Evolutionary conservation across 2,329 filamentous ascomycete genomes (phyloP).

Genomic region (Phyllosticta capitalensis): DNA sequence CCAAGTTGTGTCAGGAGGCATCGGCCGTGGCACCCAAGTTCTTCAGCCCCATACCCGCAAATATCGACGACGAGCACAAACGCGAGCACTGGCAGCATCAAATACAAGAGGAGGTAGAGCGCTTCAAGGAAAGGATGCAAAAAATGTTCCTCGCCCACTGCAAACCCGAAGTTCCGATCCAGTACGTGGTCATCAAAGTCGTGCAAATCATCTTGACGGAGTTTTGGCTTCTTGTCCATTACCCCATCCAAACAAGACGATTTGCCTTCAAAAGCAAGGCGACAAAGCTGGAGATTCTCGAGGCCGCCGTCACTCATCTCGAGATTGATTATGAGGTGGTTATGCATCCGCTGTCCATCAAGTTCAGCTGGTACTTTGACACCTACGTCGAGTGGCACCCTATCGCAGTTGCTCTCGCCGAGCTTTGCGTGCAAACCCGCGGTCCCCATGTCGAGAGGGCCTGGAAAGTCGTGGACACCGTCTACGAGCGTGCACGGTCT

Average conservation of each 20-base stretch:
- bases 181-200: slow-evolving; percentile 1
- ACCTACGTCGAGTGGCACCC: slow-evolving; percentile 45
- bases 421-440: slow-evolving; percentile 21
- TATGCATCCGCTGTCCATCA: slow-evolving; percentile 31
- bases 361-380: slow-evolving; percentile 33
- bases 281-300: slow-evolving; percentile 22
- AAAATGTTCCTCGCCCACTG: slow-evolving; percentile 31
- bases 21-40: slow-evolving; percentile 12
- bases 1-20: slow-evolving; percentile 28
- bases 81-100: slow-evolving; percentile 18
- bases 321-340: background rate
- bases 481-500: slow-evolving; percentile 24
- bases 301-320: background rate
- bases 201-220: slow-evolving; percentile 2
- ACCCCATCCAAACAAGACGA: slow-evolving; percentile 7
- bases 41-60: slow-evolving; percentile 10
- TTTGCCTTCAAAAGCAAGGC: slow-evolving; percentile 16
- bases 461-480: slow-evolving; percentile 38
- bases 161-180: slow-evolving; percentile 9
- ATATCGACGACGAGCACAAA: slow-evolving; percentile 13
- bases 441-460: slow-evolving; percentile 24
- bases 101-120: slow-evolving; percentile 22
- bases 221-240: slow-evolving; percentile 10
- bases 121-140: slow-evolving; percentile 33
- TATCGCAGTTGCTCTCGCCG: slow-evolving; percentile 38